These are phyloP conservation scores for Picea mariana DNA, from an alignment of 83 land plant genomes.

Conservation along the genomic window DNA sequence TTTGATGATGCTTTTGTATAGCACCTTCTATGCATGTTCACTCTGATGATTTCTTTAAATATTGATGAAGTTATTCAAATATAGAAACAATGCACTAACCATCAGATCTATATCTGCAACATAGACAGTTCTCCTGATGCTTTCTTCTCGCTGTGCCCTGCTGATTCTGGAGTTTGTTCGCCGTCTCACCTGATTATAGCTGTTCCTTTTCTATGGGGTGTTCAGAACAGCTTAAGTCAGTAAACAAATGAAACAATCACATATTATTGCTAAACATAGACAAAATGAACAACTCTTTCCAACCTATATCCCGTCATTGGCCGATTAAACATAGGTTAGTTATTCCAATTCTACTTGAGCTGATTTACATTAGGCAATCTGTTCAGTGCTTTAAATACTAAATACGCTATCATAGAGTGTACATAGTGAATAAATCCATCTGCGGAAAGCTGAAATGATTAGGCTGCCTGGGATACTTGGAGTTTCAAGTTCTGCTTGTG, in stretches of 20 bases:
- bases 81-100: slow-evolving; percentile 26
- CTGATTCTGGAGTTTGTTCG: slow-evolving; percentile 54
- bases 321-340: slow-evolving; percentile 4
- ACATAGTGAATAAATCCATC: no score
- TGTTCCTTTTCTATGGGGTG: slow-evolving; percentile 32
- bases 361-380: neutral
- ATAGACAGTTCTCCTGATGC: slow-evolving; percentile 56
- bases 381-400: no score
- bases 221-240: slow-evolving; percentile 12
- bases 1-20: neutral
- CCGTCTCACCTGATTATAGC: slow-evolving; percentile 46
- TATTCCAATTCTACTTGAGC: neutral
- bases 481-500: no score
- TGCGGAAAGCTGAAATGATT: no score
- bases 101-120: slow-evolving; percentile 66
- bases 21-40: neutral
- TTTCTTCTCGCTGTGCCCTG: slow-evolving; percentile 59
- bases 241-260: neutral
- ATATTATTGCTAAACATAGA: neutral
- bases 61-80: neutral
- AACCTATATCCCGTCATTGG: neutral
- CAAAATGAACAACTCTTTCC: neutral
- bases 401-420: no score
- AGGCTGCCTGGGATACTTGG: no score
- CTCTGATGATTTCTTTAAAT: neutral